phyloP scores from a whole-genome alignment of 2,329 filamentous ascomycete species.

The Didymella glomerata region DNA sequence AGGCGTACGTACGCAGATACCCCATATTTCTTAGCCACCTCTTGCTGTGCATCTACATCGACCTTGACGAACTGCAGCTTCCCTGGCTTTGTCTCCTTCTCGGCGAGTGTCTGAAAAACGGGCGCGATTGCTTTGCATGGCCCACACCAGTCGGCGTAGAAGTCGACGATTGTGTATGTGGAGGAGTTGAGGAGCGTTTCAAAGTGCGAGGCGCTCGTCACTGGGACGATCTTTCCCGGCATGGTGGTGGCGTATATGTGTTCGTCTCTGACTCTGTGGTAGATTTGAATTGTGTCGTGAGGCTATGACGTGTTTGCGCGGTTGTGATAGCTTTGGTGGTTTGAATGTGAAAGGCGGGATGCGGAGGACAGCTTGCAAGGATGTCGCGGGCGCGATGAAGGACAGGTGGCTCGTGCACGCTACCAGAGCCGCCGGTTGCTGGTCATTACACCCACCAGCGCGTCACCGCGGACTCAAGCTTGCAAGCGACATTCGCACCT shows the following conservation, averaged over 20 bases:
- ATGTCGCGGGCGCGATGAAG: constrained; percentile 15
- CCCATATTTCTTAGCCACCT: constrained; percentile 59
- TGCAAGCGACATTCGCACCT: not conserved
- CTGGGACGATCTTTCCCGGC: constrained; percentile 44
- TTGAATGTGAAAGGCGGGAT: constrained; percentile 12
- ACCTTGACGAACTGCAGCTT: constrained; percentile 63
- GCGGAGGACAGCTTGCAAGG: constrained; percentile 34
- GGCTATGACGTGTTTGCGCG: not conserved
- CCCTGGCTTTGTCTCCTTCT: constrained; percentile 57
- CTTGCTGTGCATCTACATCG: constrained; percentile 62
- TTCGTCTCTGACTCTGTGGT: not conserved
- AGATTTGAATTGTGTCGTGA: not conserved
- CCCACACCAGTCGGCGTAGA: constrained; percentile 65
- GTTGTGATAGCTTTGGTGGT: not conserved
- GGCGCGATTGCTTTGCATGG: constrained; percentile 65
- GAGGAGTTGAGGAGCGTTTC: constrained; percentile 45
- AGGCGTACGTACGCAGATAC: constrained; percentile 55
- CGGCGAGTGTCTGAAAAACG: constrained; percentile 60
- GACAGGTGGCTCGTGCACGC: constrained; percentile 5
- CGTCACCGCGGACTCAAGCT: not conserved
- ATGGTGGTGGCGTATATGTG: constrained; percentile 25
- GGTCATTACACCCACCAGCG: not conserved
- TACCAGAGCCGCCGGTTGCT: not conserved
- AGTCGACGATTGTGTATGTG: constrained; percentile 59
- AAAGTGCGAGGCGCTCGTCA: constrained; percentile 49